These are phyloP conservation scores for Talaromyces sp. DNA, from an alignment of 2,329 filamentous ascomycete species.

Conservation along the genomic window DNA sequence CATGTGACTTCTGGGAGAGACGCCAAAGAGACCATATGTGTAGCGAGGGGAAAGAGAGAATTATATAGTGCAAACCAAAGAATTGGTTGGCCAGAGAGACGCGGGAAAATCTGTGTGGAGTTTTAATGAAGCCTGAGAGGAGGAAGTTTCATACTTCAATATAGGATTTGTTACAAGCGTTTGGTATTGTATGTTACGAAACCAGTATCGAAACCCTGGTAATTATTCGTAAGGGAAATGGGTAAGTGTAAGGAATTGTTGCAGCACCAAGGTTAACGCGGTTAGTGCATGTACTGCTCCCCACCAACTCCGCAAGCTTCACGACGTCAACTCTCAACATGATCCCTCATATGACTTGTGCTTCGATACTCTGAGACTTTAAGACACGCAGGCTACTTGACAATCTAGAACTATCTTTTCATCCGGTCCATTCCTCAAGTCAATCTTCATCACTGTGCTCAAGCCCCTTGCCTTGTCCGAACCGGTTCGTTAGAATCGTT, in stretches of 20 bases:
- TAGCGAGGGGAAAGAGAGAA: no score
- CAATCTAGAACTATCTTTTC: background rate
- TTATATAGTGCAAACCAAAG: no score
- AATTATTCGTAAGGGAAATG: background rate
- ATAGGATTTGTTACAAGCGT: background rate
- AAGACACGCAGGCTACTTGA: background rate
- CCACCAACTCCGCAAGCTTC: constrained; percentile 1
- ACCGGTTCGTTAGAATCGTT: background rate
- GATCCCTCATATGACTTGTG: background rate
- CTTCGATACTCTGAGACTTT: background rate
- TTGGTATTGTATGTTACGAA: background rate
- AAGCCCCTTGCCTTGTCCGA: constrained; percentile 6
- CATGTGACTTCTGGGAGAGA: no score
- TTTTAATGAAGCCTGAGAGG: no score
- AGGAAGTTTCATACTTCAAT: no score
- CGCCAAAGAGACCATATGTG: no score
- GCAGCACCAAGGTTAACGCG: background rate
- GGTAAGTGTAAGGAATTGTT: background rate
- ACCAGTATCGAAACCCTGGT: background rate
- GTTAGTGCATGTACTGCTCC: background rate
- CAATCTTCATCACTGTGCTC: background rate
- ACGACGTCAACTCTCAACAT: background rate
- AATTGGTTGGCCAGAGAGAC: no score
- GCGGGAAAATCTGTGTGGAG: no score
- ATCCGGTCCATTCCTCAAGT: background rate